Evolutionary conservation across 1,284 basidiomycete genomes (phyloP).

Genomic region (Phellinidium pouzarii): DNA sequence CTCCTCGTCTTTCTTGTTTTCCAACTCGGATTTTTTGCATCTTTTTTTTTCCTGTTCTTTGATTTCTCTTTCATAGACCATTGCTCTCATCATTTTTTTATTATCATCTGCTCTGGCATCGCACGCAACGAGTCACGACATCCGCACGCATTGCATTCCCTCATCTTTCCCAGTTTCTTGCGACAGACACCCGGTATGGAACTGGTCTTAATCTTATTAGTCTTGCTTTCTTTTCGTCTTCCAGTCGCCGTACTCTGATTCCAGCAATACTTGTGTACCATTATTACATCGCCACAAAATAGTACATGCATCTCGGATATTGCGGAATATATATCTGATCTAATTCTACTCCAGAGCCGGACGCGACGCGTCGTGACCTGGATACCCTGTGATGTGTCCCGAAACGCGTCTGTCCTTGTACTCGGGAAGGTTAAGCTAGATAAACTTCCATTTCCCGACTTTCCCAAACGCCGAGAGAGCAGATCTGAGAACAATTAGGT

Average conservation of each 20-base stretch:
- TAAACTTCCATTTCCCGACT: neutral
- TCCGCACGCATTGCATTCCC: neutral
- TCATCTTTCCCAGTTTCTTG: neutral
- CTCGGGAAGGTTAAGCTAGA: neutral
- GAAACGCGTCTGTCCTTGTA: conserved; percentile 4
- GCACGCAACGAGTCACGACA: conserved; percentile 1
- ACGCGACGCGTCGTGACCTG: conserved; percentile 1
- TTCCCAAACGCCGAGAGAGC: neutral
- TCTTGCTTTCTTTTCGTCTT: neutral
- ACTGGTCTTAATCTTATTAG: conserved; percentile 1
- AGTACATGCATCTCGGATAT: neutral
- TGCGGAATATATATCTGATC: conserved; percentile 1
- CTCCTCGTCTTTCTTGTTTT: neutral
- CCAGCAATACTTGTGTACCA: conserved; percentile 5
- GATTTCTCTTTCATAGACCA: neutral
- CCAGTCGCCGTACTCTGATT: conserved; percentile 23
- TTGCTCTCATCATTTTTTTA: neutral
- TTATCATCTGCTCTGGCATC: conserved; percentile 3
- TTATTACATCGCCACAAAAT: neutral
- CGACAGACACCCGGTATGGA: neutral
- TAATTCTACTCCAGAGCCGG: neutral
- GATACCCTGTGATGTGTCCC: neutral
- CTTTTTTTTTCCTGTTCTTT: neutral
- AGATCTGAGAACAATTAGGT: neutral
- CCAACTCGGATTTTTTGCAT: neutral